Conservation (phyloP, 1,139 yeast species). For the Protomyces lactucae-debilis region DNA sequence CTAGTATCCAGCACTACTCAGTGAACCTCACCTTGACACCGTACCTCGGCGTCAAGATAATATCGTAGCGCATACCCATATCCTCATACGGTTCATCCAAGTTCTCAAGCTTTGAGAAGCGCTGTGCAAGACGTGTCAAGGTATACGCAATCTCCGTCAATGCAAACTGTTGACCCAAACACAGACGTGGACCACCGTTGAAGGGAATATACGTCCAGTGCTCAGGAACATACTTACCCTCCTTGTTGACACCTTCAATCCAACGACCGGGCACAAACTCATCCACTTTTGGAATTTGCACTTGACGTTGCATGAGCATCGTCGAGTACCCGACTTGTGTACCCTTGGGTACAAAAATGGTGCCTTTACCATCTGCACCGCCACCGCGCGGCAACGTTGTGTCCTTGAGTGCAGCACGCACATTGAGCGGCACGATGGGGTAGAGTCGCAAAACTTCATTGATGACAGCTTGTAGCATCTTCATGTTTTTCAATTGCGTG, state of each 20-base stretch:
- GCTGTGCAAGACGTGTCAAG: conserved; percentile 9
- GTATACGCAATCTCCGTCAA: conserved; percentile 22
- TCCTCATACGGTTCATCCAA: conserved; percentile 8
- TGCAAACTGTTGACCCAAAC: conserved; percentile 58
- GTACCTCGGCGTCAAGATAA: conserved; percentile 12
- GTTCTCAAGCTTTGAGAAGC: conserved; percentile 13
- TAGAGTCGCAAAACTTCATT: conserved; percentile 53
- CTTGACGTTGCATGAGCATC: conserved; percentile 48
- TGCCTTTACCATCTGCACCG: conserved; percentile 45
- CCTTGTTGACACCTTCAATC: conserved; percentile 35
- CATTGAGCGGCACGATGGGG: conserved; percentile 55
- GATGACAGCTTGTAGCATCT: conserved; percentile 33
- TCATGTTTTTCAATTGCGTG: conserved; percentile 12
- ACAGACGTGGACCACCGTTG: conserved; percentile 60
- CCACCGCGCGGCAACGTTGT: conserved; percentile 54
- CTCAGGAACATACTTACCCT: conserved; percentile 17
- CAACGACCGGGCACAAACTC: conserved; percentile 53
- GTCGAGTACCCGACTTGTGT: conserved; percentile 47
- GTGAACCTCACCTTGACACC: conserved; percentile 13
- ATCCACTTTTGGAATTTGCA: conserved; percentile 42
- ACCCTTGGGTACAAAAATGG: conserved; percentile 49
- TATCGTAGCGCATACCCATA: conserved; percentile 14
- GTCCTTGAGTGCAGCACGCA: conserved; percentile 46
- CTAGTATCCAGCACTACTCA: not conserved
- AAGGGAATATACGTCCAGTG: conserved; percentile 36